Percentiles rank a stretch among this genome's conserved stretches.
Evolutionary conservation across 192 early-diverging fungal species (phyloP).

Genomic region (Backusella luteola): DNA sequence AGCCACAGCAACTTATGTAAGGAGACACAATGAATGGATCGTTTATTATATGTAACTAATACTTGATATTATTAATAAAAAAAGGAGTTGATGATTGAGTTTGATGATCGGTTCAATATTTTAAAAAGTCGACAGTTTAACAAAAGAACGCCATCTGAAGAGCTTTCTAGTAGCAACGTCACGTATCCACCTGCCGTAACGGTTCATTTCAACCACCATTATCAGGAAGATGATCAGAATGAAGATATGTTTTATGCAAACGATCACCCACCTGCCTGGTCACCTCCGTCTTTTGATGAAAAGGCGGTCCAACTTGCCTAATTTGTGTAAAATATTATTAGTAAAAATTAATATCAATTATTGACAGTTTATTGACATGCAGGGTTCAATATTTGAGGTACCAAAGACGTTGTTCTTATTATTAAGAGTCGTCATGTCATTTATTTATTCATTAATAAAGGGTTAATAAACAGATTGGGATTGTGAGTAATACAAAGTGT

Average conservation of each 20-base stretch:
- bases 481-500: background rate
- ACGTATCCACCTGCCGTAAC: background rate
- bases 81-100: conserved; percentile 16
- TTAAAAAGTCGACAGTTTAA: conserved; percentile 17
- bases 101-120: conserved; percentile 18
- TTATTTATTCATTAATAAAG: background rate
- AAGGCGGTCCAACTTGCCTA: background rate
- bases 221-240: background rate
- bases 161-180: background rate
- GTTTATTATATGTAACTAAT: background rate
- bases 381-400: background rate
- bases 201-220: background rate
- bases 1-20: conserved; percentile 4
- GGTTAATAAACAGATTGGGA: background rate
- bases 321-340: conserved; percentile 2
- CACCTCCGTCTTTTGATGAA: conserved; percentile 2
- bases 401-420: too few relatives aligned
- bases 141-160: background rate
- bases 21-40: background rate
- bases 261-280: background rate
- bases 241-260: background rate
- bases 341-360: background rate
- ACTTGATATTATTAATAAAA: background rate
- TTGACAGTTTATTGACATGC: background rate
- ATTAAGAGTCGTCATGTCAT: too few relatives aligned